Evolutionary conservation across 805 yeast species (phyloP).

Genomic region (Kuraishia cidri): DNA sequence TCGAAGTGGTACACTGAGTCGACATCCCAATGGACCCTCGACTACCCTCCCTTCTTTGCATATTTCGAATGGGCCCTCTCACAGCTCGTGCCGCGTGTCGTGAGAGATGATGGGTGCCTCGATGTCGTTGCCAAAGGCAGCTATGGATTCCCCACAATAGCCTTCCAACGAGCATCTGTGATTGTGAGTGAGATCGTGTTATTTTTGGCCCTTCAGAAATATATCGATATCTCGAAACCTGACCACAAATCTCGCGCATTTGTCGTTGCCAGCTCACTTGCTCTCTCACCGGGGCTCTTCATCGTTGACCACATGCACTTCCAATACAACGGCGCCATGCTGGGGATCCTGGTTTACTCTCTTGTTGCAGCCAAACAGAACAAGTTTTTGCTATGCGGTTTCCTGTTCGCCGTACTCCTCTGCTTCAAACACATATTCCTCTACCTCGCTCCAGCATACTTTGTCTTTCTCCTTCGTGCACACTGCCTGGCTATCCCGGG

Average conservation of each 20-base stretch:
- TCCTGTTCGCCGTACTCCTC: constrained; percentile 63
- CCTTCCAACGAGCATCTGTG: constrained; percentile 79
- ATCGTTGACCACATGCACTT: constrained; percentile 94
- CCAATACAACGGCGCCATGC: constrained; percentile 93
- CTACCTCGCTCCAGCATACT: constrained; percentile 91
- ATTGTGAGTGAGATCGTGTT: constrained; percentile 67
- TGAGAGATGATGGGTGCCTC: constrained; percentile 68
- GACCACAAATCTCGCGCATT: constrained; percentile 40
- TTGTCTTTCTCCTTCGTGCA: constrained; percentile 64
- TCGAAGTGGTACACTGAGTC: constrained; percentile 75
- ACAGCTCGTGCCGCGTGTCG: constrained; percentile 56
- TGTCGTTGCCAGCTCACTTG: constrained; percentile 76
- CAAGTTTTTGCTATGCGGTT: constrained; percentile 50
- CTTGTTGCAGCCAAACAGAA: constrained; percentile 61
- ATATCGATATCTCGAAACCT: constrained; percentile 37
- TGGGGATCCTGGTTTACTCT: constrained; percentile 71
- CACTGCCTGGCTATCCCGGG: constrained; percentile 40
- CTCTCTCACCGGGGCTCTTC: constrained; percentile 81
- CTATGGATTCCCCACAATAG: constrained; percentile 72
- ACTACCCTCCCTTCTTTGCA: constrained; percentile 97
- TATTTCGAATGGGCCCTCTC: constrained; percentile 83
- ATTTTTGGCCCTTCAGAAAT: constrained; percentile 65
- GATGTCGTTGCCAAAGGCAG: constrained; percentile 55
- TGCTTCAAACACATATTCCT: constrained; percentile 94
- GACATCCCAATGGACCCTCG: constrained; percentile 86